Conservation (phyloP, 176 grass and related monocot genomes). For the Rhynchospora breviuscula region DNA sequence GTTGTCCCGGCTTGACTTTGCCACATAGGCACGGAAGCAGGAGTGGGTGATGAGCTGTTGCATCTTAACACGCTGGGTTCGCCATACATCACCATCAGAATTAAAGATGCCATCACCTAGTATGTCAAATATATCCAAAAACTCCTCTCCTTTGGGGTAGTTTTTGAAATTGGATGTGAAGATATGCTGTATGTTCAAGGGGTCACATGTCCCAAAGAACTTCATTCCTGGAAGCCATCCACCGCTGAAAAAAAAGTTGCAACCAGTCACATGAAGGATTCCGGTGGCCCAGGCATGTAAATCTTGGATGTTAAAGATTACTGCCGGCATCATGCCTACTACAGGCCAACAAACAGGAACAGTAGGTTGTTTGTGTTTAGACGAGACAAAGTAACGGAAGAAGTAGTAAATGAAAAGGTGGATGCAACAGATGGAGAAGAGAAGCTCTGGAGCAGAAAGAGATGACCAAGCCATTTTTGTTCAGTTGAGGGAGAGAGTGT, state of each 20-base stretch:
- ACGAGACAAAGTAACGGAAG: conserved; percentile 30
- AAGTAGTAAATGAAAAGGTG: neutral
- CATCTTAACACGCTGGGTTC: conserved; percentile 38
- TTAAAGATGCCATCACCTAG: conserved; percentile 70
- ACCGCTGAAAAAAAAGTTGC: conserved; percentile 47
- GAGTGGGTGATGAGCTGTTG: conserved; percentile 32
- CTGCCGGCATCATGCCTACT: conserved; percentile 51
- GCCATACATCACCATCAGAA: conserved; percentile 56
- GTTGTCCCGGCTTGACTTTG: conserved; percentile 33
- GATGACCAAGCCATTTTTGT: neutral
- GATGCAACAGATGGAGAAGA: conserved; percentile 2
- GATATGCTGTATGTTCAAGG: conserved; percentile 51
- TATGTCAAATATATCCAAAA: conserved; percentile 63
- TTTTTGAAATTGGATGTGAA: conserved; percentile 62
- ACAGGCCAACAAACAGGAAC: conserved; percentile 57
- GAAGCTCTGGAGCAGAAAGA: conserved; percentile 19
- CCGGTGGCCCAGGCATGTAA: conserved; percentile 54
- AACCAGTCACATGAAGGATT: conserved; percentile 1
- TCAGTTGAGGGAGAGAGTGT: neutral
- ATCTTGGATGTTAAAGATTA: conserved; percentile 33
- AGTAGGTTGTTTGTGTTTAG: conserved; percentile 24
- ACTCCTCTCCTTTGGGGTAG: conserved; percentile 70
- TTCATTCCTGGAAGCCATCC: conserved; percentile 40
- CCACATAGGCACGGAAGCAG: conserved; percentile 36
- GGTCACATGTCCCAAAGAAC: conserved; percentile 41